Evolutionary conservation across 2,329 filamentous ascomycete genomes (phyloP).

Genomic region (Alternaria rosae): DNA sequence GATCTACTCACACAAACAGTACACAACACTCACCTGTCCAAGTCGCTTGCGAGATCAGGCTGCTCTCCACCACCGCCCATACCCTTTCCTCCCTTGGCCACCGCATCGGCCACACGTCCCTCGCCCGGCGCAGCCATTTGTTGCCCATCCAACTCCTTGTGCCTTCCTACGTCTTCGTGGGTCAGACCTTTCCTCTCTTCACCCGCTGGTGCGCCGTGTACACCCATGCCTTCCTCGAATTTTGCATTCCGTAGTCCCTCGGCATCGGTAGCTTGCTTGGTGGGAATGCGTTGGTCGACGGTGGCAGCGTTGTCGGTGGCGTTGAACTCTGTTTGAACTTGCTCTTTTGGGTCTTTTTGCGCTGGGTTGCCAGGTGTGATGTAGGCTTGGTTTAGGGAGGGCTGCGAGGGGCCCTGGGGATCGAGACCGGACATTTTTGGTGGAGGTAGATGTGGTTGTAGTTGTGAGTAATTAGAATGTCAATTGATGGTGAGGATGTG

Average conservation of each 20-base stretch:
- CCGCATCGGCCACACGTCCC: conserved; percentile 53
- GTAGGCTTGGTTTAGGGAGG: conserved; percentile 55
- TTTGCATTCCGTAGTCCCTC: conserved; percentile 50
- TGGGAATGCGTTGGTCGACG: conserved; percentile 50
- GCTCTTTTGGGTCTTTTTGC: conserved; percentile 52
- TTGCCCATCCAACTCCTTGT: conserved; percentile 56
- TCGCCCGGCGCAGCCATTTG: conserved; percentile 60
- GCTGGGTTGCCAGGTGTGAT: conserved; percentile 56
- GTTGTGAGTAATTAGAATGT: neutral
- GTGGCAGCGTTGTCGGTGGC: conserved; percentile 39
- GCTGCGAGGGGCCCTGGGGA: conserved; percentile 54
- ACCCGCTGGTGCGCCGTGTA: conserved; percentile 54
- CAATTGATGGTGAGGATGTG: neutral
- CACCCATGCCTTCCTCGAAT: conserved; percentile 41
- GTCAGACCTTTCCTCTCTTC: conserved; percentile 53
- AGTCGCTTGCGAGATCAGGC: conserved; percentile 53
- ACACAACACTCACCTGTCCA: conserved; percentile 50
- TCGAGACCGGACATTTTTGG: conserved; percentile 50
- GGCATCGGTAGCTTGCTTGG: conserved; percentile 46
- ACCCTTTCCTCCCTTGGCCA: conserved; percentile 41
- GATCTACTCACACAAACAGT: neutral
- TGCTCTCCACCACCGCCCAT: conserved; percentile 48
- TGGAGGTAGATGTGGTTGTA: neutral
- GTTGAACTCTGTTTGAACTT: conserved; percentile 42
- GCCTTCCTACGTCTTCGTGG: conserved; percentile 52